Evolutionary conservation across 75 land plant species (phyloP).

Genomic region (Pinus tabuliformis): DNA sequence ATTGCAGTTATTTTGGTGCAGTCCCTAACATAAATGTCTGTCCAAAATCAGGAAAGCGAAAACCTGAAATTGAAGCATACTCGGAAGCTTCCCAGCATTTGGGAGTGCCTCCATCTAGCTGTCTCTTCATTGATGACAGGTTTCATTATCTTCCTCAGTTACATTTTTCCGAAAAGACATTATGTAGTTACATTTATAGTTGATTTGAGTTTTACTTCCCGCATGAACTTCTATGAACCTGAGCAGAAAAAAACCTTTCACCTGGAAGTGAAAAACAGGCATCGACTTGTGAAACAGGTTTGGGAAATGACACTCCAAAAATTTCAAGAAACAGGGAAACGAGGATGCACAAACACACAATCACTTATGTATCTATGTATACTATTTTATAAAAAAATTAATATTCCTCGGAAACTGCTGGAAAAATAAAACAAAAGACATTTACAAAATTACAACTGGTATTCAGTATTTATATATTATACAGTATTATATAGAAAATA

Average conservation of each 20-base stretch:
- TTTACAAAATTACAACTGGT: no score
- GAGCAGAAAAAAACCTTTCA: neutral
- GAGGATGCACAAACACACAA: neutral
- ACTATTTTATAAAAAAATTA: neutral
- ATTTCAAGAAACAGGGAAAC: neutral
- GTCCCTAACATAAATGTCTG: constrained; percentile 2
- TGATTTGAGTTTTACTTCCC: neutral
- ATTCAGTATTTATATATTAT: no score
- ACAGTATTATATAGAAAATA: no score
- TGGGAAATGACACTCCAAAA: neutral
- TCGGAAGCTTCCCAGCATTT: constrained; percentile 56
- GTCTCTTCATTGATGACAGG: constrained; percentile 95
- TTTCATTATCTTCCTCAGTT: constrained; percentile 13
- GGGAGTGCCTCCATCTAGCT: constrained; percentile 60
- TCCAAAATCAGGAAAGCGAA: constrained; percentile 67
- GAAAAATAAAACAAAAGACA: neutral
- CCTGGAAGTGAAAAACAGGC: no score
- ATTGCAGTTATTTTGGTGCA: neutral
- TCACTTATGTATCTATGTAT: neutral
- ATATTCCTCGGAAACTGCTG: neutral
- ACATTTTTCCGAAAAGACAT: neutral
- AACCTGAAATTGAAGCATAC: constrained; percentile 75
- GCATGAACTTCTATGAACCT: no score
- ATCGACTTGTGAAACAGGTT: neutral
- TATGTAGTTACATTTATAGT: neutral